Percentiles rank a stretch among this genome's conserved stretches.
Evolutionary conservation across 1,284 basidiomycete species (phyloP).

Genomic region (Pseudozyma sp.): DNA sequence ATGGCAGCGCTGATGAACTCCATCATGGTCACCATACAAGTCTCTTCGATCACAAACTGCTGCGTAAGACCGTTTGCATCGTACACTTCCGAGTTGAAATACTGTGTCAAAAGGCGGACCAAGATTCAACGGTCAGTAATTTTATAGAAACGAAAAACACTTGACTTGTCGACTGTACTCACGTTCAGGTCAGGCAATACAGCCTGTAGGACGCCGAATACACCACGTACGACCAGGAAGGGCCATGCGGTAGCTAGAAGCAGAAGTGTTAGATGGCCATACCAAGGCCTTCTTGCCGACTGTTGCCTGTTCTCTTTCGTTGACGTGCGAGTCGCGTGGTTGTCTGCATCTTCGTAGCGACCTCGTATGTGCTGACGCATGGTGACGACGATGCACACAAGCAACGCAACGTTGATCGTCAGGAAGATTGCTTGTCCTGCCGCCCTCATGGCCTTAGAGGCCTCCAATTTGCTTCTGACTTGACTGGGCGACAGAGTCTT

Average conservation of each 20-base stretch:
- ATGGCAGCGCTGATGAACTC: constrained; percentile 43
- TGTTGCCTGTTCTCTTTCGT: neutral
- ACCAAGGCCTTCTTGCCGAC: constrained; percentile 16
- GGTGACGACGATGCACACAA: constrained; percentile 24
- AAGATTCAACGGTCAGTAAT: neutral
- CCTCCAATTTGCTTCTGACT: neutral
- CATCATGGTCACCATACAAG: constrained; percentile 40
- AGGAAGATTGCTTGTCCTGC: constrained; percentile 37
- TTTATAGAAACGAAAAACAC: neutral
- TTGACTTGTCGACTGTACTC: neutral
- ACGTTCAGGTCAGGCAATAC: constrained; percentile 31
- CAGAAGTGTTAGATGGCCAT: constrained; percentile 28
- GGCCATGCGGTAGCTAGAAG: constrained; percentile 45
- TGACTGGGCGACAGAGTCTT: constrained; percentile 6
- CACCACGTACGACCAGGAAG: constrained; percentile 37
- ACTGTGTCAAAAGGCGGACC: constrained; percentile 4
- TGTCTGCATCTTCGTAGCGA: neutral
- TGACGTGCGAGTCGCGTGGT: neutral
- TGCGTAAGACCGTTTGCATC: constrained; percentile 20
- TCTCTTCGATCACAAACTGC: constrained; percentile 31
- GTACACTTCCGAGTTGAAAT: constrained; percentile 37
- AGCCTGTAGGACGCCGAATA: constrained; percentile 40
- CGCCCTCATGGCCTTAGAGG: constrained; percentile 16
- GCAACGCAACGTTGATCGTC: constrained; percentile 17
- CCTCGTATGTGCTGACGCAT: constrained; percentile 18